Conservation (phyloP, 2,329 filamentous ascomycete species). For the Pyrenophora tritici-repentis region DNA sequence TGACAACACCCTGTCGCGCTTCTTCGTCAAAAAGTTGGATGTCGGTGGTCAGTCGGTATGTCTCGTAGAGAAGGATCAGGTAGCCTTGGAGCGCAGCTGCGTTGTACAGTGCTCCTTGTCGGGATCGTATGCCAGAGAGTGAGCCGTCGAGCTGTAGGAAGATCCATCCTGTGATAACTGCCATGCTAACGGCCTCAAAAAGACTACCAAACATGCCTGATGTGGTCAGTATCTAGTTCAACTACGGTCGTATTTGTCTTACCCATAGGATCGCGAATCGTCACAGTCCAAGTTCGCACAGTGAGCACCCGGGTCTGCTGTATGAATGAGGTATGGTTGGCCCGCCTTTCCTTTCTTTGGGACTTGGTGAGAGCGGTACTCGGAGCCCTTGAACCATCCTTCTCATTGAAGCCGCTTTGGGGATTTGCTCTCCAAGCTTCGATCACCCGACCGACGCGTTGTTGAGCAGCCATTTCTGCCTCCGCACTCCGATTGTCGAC, state of each 20-base stretch:
- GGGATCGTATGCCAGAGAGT: constrained; percentile 72
- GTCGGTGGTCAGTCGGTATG: constrained; percentile 74
- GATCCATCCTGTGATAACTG: constrained; percentile 72
- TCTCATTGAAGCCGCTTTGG: constrained; percentile 18
- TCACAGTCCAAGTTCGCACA: constrained; percentile 70
- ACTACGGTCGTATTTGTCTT: neutral
- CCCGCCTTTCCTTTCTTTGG: constrained; percentile 18
- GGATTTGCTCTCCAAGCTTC: constrained; percentile 58
- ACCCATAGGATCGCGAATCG: constrained; percentile 76
- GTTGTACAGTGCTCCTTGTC: constrained; percentile 74
- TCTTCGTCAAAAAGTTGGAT: constrained; percentile 79
- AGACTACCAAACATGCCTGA: constrained; percentile 66
- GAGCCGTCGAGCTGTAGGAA: constrained; percentile 69
- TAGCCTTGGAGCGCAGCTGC: constrained; percentile 75
- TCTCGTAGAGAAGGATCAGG: constrained; percentile 75
- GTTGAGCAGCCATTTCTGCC: constrained; percentile 63
- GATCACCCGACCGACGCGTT: constrained; percentile 66
- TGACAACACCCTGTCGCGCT: constrained; percentile 72
- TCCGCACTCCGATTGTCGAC: constrained; percentile 73
- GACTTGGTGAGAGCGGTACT: constrained; percentile 3
- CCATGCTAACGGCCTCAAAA: constrained; percentile 72
- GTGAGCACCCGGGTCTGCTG: constrained; percentile 71
- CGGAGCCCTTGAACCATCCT: constrained; percentile 5
- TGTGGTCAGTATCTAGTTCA: neutral
- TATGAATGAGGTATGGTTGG: constrained; percentile 60